Percentiles rank a stretch among this genome's conserved stretches.
These are phyloP conservation scores for Magnusiomyces clavatus DNA, from an alignment of 1,139 yeast genomes.

Conservation along the genomic window DNA sequence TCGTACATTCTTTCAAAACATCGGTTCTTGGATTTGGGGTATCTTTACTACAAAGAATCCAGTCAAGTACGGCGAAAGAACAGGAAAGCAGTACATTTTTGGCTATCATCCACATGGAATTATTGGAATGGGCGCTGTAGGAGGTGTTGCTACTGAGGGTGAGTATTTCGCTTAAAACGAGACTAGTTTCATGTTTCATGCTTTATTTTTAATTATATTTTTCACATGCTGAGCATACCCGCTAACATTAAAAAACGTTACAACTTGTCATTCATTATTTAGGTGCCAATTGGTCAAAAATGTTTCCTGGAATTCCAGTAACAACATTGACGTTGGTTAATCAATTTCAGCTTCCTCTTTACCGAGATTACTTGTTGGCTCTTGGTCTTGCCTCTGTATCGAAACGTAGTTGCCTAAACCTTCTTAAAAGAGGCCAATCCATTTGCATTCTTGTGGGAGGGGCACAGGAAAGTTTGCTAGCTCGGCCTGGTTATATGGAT, in stretches of 20 bases:
- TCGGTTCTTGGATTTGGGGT: not conserved
- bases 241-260: not conserved
- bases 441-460: slow-evolving; percentile 93
- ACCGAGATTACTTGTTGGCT: slow-evolving; percentile 75
- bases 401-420: slow-evolving; percentile 57
- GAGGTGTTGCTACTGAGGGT: slow-evolving; percentile 73
- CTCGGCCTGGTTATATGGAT: slow-evolving; percentile 52
- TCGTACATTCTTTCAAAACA: not conserved
- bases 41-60: slow-evolving; percentile 24
- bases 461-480: slow-evolving; percentile 79
- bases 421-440: slow-evolving; percentile 55
- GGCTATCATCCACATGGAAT: slow-evolving; percentile 98
- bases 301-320: slow-evolving; percentile 76
- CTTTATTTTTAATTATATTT: not conserved
- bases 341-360: slow-evolving; percentile 81
- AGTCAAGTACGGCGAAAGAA: slow-evolving; percentile 25
- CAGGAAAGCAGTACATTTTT: slow-evolving; percentile 57
- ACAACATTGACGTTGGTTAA: slow-evolving; percentile 75
- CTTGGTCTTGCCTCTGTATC: slow-evolving; percentile 85
- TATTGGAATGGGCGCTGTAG: slow-evolving; percentile 87
- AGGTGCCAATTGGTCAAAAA: slow-evolving; percentile 50
- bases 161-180: not conserved
- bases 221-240: not conserved
- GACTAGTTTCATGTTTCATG: not conserved
- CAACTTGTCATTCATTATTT: not conserved